Evolutionary conservation across 2,329 filamentous ascomycete genomes (phyloP).

Genomic region (Ophiocordyceps camponoti-floridani): DNA sequence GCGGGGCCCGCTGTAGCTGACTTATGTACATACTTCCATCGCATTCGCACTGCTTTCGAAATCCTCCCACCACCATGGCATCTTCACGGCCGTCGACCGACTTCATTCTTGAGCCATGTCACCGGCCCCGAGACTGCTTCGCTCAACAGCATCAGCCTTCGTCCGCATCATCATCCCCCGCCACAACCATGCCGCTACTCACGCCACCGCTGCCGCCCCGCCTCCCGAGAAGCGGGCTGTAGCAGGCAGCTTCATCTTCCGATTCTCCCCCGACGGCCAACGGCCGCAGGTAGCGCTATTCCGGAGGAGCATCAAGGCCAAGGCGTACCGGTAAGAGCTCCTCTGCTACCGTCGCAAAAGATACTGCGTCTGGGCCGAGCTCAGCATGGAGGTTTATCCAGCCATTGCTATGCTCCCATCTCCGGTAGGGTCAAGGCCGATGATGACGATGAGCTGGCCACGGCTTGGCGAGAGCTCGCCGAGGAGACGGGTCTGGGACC

Average conservation of each 20-base stretch:
- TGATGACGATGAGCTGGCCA: slow-evolving; percentile 32
- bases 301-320: slow-evolving; percentile 37
- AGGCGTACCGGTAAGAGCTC: slow-evolving; percentile 35
- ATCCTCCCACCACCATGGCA: neutral
- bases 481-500: slow-evolving; percentile 42
- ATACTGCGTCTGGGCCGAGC: neutral
- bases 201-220: neutral
- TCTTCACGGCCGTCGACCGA: neutral
- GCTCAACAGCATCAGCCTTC: neutral
- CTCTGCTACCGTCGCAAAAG: neutral
- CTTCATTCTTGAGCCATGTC: neutral
- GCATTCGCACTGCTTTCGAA: no score
- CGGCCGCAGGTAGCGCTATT: slow-evolving; percentile 41
- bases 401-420: slow-evolving; percentile 31
- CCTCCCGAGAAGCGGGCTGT: slow-evolving; percentile 18
- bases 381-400: neutral
- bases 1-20: no score
- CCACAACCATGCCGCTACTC: neutral
- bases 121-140: neutral
- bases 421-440: slow-evolving; percentile 39
- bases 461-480: slow-evolving; percentile 42
- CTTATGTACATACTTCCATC: no score
- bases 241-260: slow-evolving; percentile 33
- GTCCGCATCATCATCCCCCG: neutral
- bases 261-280: slow-evolving; percentile 15